Percentiles rank a stretch among this genome's conserved stretches.
Evolutionary conservation across 1,284 basidiomycete species (phyloP).

Genomic region (Tylopilus orsonianus): DNA sequence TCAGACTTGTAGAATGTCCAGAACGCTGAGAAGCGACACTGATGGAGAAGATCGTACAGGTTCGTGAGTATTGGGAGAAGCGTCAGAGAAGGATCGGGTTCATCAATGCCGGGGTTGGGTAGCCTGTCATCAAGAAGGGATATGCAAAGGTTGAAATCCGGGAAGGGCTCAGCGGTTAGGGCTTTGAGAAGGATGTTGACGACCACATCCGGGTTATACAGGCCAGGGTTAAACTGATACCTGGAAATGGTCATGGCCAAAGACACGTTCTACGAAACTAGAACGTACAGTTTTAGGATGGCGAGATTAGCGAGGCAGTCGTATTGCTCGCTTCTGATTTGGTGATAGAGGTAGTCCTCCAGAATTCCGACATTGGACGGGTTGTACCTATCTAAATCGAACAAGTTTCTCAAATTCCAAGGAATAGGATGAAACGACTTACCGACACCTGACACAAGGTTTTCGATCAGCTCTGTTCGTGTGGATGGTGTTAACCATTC

Average conservation of each 20-base stretch:
- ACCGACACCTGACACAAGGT: constrained; percentile 91
- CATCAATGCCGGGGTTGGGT: constrained; percentile 61
- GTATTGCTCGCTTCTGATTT: constrained; percentile 87
- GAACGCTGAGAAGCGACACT: constrained; percentile 90
- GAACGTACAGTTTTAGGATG: constrained; percentile 74
- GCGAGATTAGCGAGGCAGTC: constrained; percentile 93
- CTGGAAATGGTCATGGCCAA: constrained; percentile 42
- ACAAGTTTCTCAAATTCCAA: constrained; percentile 10
- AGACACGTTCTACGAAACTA: neutral
- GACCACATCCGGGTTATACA: constrained; percentile 91
- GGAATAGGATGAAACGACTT: constrained; percentile 33
- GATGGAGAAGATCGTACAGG: constrained; percentile 77
- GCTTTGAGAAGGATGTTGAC: constrained; percentile 95
- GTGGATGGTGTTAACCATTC: constrained; percentile 71
- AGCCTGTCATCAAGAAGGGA: constrained; percentile 82
- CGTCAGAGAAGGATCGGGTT: constrained; percentile 74
- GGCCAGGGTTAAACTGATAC: constrained; percentile 94
- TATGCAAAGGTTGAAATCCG: constrained; percentile 93
- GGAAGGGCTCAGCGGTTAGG: constrained; percentile 77
- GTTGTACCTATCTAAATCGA: constrained; percentile 84
- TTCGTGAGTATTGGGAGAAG: constrained; percentile 76
- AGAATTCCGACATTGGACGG: constrained; percentile 90
- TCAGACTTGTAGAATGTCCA: constrained; percentile 76
- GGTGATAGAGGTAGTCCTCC: constrained; percentile 93
- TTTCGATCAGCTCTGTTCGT: constrained; percentile 83